phyloP scores from a whole-genome alignment of 139 green algal species.

The Coccomyxa sp. region DNA sequence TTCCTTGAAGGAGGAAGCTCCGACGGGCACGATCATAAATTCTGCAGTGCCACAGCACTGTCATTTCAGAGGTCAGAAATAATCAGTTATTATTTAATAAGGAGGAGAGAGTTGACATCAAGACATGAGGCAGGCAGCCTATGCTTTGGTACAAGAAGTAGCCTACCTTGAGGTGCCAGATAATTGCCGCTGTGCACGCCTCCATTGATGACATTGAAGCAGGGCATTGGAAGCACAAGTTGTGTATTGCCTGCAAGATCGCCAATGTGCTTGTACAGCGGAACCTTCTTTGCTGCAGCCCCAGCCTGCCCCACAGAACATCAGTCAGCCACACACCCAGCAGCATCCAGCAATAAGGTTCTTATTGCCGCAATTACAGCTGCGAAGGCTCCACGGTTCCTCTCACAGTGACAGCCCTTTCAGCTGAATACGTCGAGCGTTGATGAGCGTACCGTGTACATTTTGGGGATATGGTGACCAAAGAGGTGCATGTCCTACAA shows the following conservation, averaged over 20 bases:
- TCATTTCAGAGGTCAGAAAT: not conserved
- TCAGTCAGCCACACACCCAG: not conserved
- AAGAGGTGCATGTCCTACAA: too few species aligned
- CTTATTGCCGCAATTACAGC: not conserved
- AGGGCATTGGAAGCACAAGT: constrained; percentile 94
- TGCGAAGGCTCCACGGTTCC: not conserved
- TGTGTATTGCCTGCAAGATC: constrained; percentile 91
- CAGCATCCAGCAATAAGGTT: not conserved
- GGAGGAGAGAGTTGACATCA: not conserved
- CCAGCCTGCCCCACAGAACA: constrained; percentile 58
- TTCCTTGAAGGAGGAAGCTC: constrained; percentile 82
- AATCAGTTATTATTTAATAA: not conserved
- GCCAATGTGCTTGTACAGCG: constrained; percentile 93
- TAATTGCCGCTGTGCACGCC: constrained; percentile 95
- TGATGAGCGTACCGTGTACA: too few species aligned
- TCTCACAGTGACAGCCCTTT: not conserved
- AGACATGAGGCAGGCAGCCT: not conserved
- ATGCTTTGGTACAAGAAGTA: not conserved
- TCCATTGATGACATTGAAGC: constrained; percentile 99
- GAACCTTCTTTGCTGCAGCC: constrained; percentile 91
- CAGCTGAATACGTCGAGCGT: not conserved
- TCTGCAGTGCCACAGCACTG: constrained; percentile 78
- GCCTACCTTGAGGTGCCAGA: constrained; percentile 75
- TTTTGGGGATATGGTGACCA: too few species aligned
- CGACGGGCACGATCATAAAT: constrained; percentile 99